These are phyloP conservation scores for Auxenochlorella pyrenoidosa DNA, from an alignment of 139 green algal species.

Conservation along the genomic window DNA sequence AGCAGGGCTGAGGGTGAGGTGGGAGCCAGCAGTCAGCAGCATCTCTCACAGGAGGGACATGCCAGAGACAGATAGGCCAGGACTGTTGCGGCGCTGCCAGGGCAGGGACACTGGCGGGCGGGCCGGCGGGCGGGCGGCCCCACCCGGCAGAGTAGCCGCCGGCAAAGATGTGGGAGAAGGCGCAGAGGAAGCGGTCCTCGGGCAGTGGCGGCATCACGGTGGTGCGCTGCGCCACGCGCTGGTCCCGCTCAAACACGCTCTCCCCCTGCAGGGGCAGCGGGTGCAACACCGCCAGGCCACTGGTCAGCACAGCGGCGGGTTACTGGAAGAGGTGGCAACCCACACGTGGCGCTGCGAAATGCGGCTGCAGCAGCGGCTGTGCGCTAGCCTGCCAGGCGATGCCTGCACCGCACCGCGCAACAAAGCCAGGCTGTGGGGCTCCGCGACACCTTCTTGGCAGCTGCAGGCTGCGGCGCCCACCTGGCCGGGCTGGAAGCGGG, in stretches of 20 bases:
- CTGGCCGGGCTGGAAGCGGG: constrained; percentile 72
- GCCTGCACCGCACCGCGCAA: background rate
- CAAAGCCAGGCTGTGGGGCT: background rate
- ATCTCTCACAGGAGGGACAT: no score
- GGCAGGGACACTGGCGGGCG: no score
- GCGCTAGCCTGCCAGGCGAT: background rate
- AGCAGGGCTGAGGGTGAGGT: background rate
- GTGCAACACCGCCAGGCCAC: background rate
- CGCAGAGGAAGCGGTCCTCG: constrained; percentile 96
- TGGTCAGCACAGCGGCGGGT: background rate
- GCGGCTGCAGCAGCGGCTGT: no score
- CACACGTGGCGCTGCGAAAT: no score
- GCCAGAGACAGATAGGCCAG: no score
- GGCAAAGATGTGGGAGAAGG: constrained; percentile 97
- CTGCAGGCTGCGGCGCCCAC: background rate
- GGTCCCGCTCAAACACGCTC: constrained; percentile 83
- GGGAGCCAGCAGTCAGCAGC: background rate
- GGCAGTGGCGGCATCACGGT: constrained; percentile 83
- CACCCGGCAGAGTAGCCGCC: constrained; percentile 88
- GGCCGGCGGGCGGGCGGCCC: no score
- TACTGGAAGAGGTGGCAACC: no score
- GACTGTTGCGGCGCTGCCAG: no score
- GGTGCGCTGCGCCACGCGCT: constrained; percentile 67
- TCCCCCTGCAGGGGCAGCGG: constrained; percentile 42
- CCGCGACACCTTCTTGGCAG: no score